These are phyloP conservation scores for Selenicereus undatus DNA, from an alignment of 148 eudicot genomes.

Conservation along the genomic window DNA sequence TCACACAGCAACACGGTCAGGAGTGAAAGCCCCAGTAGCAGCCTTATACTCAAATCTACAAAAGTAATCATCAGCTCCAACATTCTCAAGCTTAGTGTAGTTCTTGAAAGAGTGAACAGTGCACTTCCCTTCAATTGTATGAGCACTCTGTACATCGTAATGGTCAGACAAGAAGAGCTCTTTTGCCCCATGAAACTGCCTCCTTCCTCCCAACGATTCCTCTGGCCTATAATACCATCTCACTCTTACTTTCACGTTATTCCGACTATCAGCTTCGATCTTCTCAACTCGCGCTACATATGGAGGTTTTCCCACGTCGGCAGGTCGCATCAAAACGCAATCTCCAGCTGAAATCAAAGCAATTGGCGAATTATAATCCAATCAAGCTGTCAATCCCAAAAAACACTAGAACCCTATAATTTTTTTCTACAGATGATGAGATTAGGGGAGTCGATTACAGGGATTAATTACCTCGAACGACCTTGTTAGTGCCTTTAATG, in stretches of 20 bases:
- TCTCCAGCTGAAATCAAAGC: conserved; percentile 52
- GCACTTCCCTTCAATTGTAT: conserved; percentile 86
- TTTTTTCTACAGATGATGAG: neutral
- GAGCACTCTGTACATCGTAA: conserved; percentile 77
- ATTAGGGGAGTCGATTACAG: neutral
- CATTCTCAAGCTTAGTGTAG: conserved; percentile 83
- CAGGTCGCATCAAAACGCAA: conserved; percentile 73
- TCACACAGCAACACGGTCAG: conserved; percentile 89
- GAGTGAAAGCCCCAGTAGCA: conserved; percentile 74
- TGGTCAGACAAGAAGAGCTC: conserved; percentile 89
- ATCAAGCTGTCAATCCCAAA: neutral
- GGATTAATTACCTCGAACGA: conserved; percentile 47
- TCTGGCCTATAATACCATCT: conserved; percentile 94
- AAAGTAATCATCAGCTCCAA: conserved; percentile 85
- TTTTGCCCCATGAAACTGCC: conserved; percentile 83
- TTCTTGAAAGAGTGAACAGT: conserved; percentile 73
- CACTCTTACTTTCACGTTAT: conserved; percentile 61
- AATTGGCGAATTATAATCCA: neutral
- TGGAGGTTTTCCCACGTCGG: conserved; percentile 70
- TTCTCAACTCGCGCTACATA: conserved; percentile 73
- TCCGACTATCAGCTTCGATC: conserved; percentile 60
- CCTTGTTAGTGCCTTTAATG: conserved; percentile 70
- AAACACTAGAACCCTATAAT: neutral
- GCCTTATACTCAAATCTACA: conserved; percentile 88
- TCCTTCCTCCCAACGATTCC: conserved; percentile 85